A percentile compares a stretch with the other conserved stretches of the same genome.
These are phyloP conservation scores for Picea glauca DNA, from an alignment of 75 land plant genomes.

Conservation along the genomic window DNA sequence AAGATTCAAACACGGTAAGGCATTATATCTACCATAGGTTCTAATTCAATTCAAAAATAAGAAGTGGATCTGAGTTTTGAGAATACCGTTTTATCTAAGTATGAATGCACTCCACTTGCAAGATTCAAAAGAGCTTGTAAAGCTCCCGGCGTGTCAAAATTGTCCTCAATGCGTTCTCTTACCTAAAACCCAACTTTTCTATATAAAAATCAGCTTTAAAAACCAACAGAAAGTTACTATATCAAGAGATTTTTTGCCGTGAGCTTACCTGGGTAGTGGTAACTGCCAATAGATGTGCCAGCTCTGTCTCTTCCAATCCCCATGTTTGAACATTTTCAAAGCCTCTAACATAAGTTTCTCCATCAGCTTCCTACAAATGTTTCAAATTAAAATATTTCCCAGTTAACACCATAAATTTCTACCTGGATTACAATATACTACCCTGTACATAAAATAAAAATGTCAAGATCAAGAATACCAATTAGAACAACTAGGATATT, in stretches of 20 bases:
- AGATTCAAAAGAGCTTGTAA: slow-evolving; percentile 24
- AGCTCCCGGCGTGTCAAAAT: slow-evolving; percentile 43
- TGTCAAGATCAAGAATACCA: slow-evolving; percentile 6
- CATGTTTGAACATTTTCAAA: slow-evolving; percentile 19
- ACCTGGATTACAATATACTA: neutral
- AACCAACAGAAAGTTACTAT: neutral
- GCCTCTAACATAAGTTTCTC: slow-evolving; percentile 14
- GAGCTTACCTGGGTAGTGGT: slow-evolving; percentile 20
- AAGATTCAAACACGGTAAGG: neutral
- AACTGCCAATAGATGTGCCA: slow-evolving; percentile 10
- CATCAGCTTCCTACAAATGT: slow-evolving; percentile 4
- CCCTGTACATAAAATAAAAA: neutral
- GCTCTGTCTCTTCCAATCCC: slow-evolving; percentile 19
- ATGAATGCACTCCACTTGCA: slow-evolving; percentile 37
- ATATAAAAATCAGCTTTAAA: neutral
- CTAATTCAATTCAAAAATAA: neutral
- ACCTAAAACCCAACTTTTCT: slow-evolving; percentile 19
- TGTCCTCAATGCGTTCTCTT: slow-evolving; percentile 34
- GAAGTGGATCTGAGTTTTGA: neutral
- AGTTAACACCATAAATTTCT: neutral
- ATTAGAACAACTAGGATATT: neutral
- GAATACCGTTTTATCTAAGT: slow-evolving; percentile 25
- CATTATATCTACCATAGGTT: neutral
- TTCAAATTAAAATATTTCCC: neutral
- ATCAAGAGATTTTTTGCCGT: neutral